A percentile compares a stretch with the other conserved stretches of the same genome.
phyloP scores from a whole-genome alignment of 768 basidiomycete species.

The Strobilomyces confusus region DNA sequence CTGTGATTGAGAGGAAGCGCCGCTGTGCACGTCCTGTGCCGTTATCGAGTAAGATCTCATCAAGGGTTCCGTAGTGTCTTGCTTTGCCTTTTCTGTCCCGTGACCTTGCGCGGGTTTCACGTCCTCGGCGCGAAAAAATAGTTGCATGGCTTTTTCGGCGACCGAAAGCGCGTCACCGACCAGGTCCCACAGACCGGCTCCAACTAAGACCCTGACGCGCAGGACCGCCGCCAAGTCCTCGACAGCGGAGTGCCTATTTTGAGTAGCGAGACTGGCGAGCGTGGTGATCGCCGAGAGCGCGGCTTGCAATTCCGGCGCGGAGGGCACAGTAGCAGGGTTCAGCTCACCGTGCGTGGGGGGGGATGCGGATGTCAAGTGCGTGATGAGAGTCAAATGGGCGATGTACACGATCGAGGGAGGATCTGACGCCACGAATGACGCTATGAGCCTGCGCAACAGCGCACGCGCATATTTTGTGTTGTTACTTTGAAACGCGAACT shows the following conservation, averaged over 20 bases:
- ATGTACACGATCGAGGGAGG: slow-evolving; percentile 52
- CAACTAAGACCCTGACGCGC: slow-evolving; percentile 53
- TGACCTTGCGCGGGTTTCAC: slow-evolving; percentile 1
- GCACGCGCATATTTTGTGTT: slow-evolving; percentile 59
- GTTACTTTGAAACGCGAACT: slow-evolving; percentile 43
- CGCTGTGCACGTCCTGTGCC: slow-evolving; percentile 24
- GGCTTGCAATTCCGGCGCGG: slow-evolving; percentile 24
- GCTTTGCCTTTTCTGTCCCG: slow-evolving; percentile 9
- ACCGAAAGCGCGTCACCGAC: slow-evolving; percentile 45
- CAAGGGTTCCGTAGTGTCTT: slow-evolving; percentile 10
- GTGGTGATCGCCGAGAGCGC: slow-evolving; percentile 32
- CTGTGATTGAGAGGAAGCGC: slow-evolving; percentile 20
- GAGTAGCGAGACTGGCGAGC: slow-evolving; percentile 30
- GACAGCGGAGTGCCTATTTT: slow-evolving; percentile 39
- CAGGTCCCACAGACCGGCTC: slow-evolving; percentile 51
- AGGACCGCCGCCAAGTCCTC: slow-evolving; percentile 50
- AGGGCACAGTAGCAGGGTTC: not conserved
- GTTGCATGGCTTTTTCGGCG: slow-evolving; percentile 48
- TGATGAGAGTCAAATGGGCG: slow-evolving; percentile 54
- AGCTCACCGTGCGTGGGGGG: slow-evolving; percentile 1
- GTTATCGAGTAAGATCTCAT: slow-evolving; percentile 31
- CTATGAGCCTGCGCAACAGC: slow-evolving; percentile 50
- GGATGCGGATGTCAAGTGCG: slow-evolving; percentile 33
- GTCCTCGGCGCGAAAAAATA: slow-evolving; percentile 28
- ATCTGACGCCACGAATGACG: slow-evolving; percentile 42